These are phyloP conservation scores for Dothidotthia symphoricarpi DNA, from an alignment of 2,329 filamentous ascomycete species.

Conservation along the genomic window DNA sequence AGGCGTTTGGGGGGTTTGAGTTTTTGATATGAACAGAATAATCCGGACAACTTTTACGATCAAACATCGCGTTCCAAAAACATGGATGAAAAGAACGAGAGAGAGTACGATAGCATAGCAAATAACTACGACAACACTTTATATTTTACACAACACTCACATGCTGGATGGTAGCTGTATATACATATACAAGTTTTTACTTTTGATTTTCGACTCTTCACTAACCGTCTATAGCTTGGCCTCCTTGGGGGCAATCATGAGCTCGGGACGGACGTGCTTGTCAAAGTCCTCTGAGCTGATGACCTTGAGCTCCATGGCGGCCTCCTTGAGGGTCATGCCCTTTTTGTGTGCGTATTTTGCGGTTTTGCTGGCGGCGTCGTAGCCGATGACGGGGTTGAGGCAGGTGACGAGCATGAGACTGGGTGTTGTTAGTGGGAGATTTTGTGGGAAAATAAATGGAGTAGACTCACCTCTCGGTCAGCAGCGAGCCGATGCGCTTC, in stretches of 20 bases:
- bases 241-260: slow-evolving; percentile 86
- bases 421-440: slow-evolving; percentile 17
- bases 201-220: too few relatives aligned
- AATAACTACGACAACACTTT: too few relatives aligned
- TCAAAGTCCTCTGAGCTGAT: slow-evolving; percentile 89
- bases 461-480: slow-evolving; percentile 81
- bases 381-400: slow-evolving; percentile 37
- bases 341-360: slow-evolving; percentile 91
- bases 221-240: slow-evolving; percentile 10
- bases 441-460: neutral
- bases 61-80: too few relatives aligned
- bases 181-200: neutral
- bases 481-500: slow-evolving; percentile 81
- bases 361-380: slow-evolving; percentile 36
- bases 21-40: too few relatives aligned
- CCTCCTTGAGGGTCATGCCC: slow-evolving; percentile 88
- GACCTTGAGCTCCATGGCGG: slow-evolving; percentile 88
- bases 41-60: too few relatives aligned
- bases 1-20: too few relatives aligned
- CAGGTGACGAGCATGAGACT: slow-evolving; percentile 98
- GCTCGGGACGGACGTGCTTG: slow-evolving; percentile 81
- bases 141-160: too few relatives aligned
- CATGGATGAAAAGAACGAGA: too few relatives aligned
- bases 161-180: too few relatives aligned
- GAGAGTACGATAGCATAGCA: too few relatives aligned